A percentile compares a stretch with the other conserved stretches of the same genome.
Evolutionary conservation across 257 asterid species (phyloP).

Genomic region (Scutellaria minor): DNA sequence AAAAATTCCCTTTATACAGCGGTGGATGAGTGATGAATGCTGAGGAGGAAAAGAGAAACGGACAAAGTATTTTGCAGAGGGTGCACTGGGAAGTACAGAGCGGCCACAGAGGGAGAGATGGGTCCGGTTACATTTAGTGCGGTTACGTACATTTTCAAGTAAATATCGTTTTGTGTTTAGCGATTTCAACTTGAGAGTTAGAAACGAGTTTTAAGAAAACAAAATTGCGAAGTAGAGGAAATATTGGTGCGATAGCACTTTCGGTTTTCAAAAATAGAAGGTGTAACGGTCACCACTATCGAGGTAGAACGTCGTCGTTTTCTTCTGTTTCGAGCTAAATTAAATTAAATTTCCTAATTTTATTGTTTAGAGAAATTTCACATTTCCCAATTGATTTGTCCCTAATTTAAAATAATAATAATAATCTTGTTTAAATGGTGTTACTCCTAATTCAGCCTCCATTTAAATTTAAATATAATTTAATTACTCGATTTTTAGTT

Average conservation of each 20-base stretch:
- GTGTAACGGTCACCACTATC: slow-evolving; percentile 70
- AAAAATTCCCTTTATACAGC: slow-evolving; percentile 24
- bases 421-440: too few species aligned
- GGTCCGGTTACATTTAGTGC: slow-evolving; percentile 36
- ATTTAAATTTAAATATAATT: too few species aligned
- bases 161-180: neutral
- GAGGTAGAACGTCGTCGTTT: slow-evolving; percentile 60
- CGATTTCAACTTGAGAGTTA: neutral
- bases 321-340: neutral
- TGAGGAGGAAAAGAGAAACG: slow-evolving; percentile 50
- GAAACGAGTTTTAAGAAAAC: neutral
- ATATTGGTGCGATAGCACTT: neutral
- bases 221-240: slow-evolving; percentile 20
- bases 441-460: too few species aligned
- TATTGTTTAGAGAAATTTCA: too few species aligned
- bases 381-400: too few species aligned
- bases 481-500: too few species aligned
- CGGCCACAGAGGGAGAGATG: slow-evolving; percentile 39
- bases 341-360: neutral
- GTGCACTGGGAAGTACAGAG: slow-evolving; percentile 48
- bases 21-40: slow-evolving; percentile 43
- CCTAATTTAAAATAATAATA: too few species aligned
- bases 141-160: slow-evolving; percentile 24
- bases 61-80: slow-evolving; percentile 52
- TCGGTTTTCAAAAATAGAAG: slow-evolving; percentile 39